Percentiles rank a stretch among this genome's conserved stretches.
These are phyloP conservation scores for Trifolium pratense DNA, from an alignment of 306 rosid species.

Conservation along the genomic window DNA sequence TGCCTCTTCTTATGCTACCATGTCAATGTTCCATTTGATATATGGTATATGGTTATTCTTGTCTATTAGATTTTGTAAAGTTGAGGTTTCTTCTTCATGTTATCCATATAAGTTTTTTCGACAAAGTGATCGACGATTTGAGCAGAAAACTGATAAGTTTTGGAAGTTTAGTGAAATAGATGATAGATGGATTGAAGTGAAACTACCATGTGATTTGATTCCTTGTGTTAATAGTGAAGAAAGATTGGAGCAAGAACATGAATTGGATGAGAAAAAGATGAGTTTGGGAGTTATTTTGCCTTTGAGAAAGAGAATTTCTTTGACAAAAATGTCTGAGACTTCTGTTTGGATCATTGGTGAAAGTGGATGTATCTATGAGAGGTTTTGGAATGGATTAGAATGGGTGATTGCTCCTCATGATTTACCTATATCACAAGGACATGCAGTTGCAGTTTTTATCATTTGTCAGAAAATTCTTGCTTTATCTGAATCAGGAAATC, in stretches of 20 bases:
- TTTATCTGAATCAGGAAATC: constrained; percentile 74
- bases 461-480: constrained; percentile 77
- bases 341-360: constrained; percentile 89
- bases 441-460: constrained; percentile 65
- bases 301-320: constrained; percentile 73
- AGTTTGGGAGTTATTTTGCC: constrained; percentile 48
- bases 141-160: constrained; percentile 80
- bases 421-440: constrained; percentile 65
- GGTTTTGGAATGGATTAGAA: constrained; percentile 96
- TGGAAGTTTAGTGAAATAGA: constrained; percentile 77
- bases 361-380: constrained; percentile 92
- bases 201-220: constrained; percentile 72
- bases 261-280: constrained; percentile 39
- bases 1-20: constrained; percentile 46
- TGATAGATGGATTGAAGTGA: constrained; percentile 79
- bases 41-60: constrained; percentile 57
- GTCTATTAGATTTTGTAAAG: constrained; percentile 40
- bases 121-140: constrained; percentile 52
- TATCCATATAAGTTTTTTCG: constrained; percentile 61
- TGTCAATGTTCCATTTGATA: constrained; percentile 58
- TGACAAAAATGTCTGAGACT: constrained; percentile 75
- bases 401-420: constrained; percentile 94
- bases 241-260: constrained; percentile 38
- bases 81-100: constrained; percentile 53
- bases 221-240: constrained; percentile 53